Conservation (phyloP, 768 basidiomycete genomes). For the Suillus placidus region DNA sequence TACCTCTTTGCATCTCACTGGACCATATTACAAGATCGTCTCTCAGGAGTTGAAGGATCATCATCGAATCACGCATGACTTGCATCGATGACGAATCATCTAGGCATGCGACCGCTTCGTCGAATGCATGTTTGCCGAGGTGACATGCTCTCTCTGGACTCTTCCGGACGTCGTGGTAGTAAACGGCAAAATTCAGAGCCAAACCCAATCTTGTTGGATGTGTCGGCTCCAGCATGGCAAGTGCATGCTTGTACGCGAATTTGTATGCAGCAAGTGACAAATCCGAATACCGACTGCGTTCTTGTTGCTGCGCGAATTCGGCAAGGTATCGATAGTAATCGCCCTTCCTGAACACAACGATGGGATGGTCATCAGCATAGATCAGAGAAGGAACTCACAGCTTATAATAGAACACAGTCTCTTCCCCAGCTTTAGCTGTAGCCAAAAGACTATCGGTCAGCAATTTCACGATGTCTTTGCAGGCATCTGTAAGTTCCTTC, state of each 20-base stretch:
- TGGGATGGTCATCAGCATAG: constrained; percentile 16
- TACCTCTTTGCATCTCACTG: constrained; percentile 62
- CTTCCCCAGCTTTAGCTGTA: constrained; percentile 72
- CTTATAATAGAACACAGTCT: constrained; percentile 89
- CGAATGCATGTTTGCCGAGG: constrained; percentile 90
- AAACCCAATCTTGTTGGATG: constrained; percentile 89
- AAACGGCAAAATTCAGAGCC: constrained; percentile 93
- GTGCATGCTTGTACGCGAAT: constrained; percentile 81
- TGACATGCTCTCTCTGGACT: constrained; percentile 87
- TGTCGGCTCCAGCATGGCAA: constrained; percentile 69
- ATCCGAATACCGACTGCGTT: constrained; percentile 69
- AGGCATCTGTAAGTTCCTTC: constrained; percentile 72
- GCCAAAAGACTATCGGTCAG: constrained; percentile 64
- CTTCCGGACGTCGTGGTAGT: constrained; percentile 85
- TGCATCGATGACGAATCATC: constrained; percentile 44
- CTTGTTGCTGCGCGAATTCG: constrained; percentile 76
- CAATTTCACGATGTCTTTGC: constrained; percentile 76
- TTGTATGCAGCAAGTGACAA: constrained; percentile 85
- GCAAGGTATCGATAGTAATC: constrained; percentile 93
- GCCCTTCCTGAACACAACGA: constrained; percentile 61
- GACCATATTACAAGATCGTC: constrained; percentile 90
- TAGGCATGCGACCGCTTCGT: constrained; percentile 80
- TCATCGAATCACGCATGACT: constrained; percentile 69
- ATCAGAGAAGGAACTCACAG: constrained; percentile 50
- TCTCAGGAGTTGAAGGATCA: constrained; percentile 79